Evolutionary conservation across 163 green algal genomes (phyloP), one percentile per base, ranked within the genome.

Genomic region (Smithsoniella earleae): DNA sequence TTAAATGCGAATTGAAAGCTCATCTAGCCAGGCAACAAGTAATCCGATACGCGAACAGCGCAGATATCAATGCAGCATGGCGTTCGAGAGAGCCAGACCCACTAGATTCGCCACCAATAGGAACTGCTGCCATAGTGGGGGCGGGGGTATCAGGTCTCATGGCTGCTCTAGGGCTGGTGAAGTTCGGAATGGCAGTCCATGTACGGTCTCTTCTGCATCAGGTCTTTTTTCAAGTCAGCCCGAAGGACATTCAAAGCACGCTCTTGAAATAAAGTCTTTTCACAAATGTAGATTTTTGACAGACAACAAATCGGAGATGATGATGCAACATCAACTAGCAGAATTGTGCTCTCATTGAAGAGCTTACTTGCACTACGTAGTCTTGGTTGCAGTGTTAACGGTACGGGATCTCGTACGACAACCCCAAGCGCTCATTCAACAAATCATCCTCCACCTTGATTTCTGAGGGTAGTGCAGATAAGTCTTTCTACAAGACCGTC

Each of bases 61-160:
- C n/a, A n/a, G n/a, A n/a, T n/a, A n/a, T n/a, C n/a, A 64, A 64
- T 18, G 49, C 6, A 36, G 49, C 49, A 8, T 64, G 49, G 49
- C 49, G 33, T 13, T 10, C 33, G 13, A 25, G 8, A 25, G 49
- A 64, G 8, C 8, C 31, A 27, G 49, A 13, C 13, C 49, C 49
- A 6, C 49, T 64, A 27, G 33, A 10, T 13, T 36, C 31, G 13
- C 25, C 31, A 64, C 8, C 49, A 25, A 13, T 27, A 36, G 49
- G 49, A 25, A 10, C 25, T 64, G 49, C 49, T 64, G 49, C 33
- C 13, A 27, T 64, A 8, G 33, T 64, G 31, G 49, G 49, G 6
- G 49, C 6, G 5, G 49, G 49, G 8, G 13, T 64, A 25, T 25
- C 49, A 36, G 49, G 49, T 27, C 33, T 64, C 8, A 27, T 27